Conservation (phyloP, 1,139 yeast genomes). For the Suhomyces panamericanus region DNA sequence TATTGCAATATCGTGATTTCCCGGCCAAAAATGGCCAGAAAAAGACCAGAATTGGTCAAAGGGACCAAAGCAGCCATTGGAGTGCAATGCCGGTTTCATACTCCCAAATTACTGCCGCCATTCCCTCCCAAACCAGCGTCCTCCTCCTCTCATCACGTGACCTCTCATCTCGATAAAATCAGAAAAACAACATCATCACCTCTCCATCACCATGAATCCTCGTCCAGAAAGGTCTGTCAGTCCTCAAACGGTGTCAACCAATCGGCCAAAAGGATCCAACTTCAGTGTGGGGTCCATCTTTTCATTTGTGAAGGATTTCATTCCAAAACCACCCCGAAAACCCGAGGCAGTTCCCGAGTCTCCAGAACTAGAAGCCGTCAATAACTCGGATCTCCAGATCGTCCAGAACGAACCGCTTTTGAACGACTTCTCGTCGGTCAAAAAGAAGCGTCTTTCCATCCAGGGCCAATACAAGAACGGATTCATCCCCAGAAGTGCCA, state of each 20-base stretch:
- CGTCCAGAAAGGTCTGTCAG: slow-evolving; percentile 15
- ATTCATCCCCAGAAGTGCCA: slow-evolving; percentile 32
- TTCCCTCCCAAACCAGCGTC: not conserved
- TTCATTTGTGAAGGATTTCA: slow-evolving; percentile 9
- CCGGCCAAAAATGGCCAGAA: no score
- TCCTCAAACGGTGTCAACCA: slow-evolving; percentile 13
- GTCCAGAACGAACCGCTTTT: slow-evolving; percentile 18
- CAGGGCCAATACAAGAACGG: slow-evolving; percentile 24
- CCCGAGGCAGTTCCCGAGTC: not conserved
- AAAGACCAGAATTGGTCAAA: no score
- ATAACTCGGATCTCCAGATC: slow-evolving; percentile 10
- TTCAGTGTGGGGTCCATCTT: slow-evolving; percentile 13
- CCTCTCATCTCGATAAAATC: not conserved
- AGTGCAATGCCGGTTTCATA: no score
- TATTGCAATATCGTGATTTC: no score
- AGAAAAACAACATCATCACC: not conserved
- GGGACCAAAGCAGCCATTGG: no score
- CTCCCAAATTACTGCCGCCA: no score
- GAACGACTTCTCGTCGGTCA: slow-evolving; percentile 29
- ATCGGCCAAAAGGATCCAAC: not conserved
- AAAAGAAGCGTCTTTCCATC: slow-evolving; percentile 33
- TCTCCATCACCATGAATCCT: slow-evolving; percentile 2
- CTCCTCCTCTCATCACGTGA: not conserved
- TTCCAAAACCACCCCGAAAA: slow-evolving; percentile 2
- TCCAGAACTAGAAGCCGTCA: slow-evolving; percentile 6